Evolutionary conservation across 1,284 basidiomycete genomes (phyloP), one percentile per base, ranked within the genome.

Genomic region (Leccinum subrobustum): DNA sequence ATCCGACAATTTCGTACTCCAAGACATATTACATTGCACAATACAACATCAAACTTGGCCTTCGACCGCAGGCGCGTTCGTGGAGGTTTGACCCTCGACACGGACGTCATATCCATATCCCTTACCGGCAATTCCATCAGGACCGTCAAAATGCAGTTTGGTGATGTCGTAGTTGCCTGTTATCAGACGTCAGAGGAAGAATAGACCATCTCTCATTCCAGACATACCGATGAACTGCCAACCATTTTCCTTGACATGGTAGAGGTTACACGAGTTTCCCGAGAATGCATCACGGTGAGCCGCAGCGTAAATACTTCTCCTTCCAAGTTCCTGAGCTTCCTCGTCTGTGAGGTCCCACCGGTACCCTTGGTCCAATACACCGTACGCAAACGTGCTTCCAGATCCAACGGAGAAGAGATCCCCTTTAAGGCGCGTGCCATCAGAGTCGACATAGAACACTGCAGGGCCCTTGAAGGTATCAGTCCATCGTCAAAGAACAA

Each of bases 401-500:
- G 96, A 98, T 37, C 97, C 97, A 44, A 99, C 97, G 6, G 95
- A 98, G 81, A 99, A 99, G 14, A 98, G 77, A 76, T 99, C 91
- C 52, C 97, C 96, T 75, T 96, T 98, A 59, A 99, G 81, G 25
- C 97, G 89, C 9, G 93, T 92, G 42, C 97, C 97, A 66, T 99
- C 97, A 14, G 93, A 96, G 78, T 99, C 97, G 60, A 99, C 97
- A 75, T 99, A 99, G 80, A 96, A 99, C 39, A 99, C 83, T 12
- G 93, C 88, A n/a, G 96, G 96, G 0, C 97, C 96, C 86, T 92
- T 69, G 25, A 50, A 54, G 52, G 16, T 18, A 51, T 64, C 48
- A 25, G 62, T 48, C 35, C 12, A 8, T 57, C 29, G 16, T 58
- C 18, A 1, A 54, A 37, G 39, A 54, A 51, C 25, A 60, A 53